These are phyloP conservation scores for Fusarium penzigii DNA, from an alignment of 2,329 filamentous ascomycete species.

Conservation along the genomic window DNA sequence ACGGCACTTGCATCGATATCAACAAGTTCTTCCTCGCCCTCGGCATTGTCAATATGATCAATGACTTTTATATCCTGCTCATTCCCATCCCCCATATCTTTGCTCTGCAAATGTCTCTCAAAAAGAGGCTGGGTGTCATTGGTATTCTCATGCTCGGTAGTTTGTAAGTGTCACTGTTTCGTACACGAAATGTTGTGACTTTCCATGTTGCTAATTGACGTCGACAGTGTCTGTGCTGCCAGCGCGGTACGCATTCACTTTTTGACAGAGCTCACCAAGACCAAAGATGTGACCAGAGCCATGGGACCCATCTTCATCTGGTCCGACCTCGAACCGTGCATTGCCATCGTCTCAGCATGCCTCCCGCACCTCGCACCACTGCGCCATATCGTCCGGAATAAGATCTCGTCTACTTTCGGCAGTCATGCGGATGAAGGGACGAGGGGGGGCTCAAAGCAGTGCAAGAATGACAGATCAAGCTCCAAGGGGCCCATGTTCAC, in stretches of 20 bases:
- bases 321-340: conserved; percentile 11
- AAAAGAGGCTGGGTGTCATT: conserved; percentile 5
- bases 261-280: conserved; percentile 2
- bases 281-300: conserved; percentile 1
- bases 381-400: conserved; percentile 3
- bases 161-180: conserved; percentile 1
- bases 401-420: conserved; percentile 1
- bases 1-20: conserved; percentile 10
- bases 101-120: conserved; percentile 4
- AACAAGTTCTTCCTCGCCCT: conserved; percentile 14
- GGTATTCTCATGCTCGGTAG: conserved; percentile 9
- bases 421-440: not conserved
- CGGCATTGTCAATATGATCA: conserved; percentile 8
- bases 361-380: conserved; percentile 11
- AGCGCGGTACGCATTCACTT: conserved; percentile 10
- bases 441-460: not conserved
- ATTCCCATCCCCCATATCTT: conserved; percentile 11
- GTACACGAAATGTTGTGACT: too few species aligned
- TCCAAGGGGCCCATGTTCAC: conserved; percentile 2
- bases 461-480: not conserved
- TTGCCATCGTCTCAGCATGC: conserved; percentile 11
- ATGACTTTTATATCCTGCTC: conserved; percentile 4
- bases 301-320: conserved; percentile 14
- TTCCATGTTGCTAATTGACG: not conserved
- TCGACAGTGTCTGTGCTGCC: conserved; percentile 7